phyloP scores from a whole-genome alignment of 495 filamentous ascomycete species.

The Tetracladium marchalianum region DNA sequence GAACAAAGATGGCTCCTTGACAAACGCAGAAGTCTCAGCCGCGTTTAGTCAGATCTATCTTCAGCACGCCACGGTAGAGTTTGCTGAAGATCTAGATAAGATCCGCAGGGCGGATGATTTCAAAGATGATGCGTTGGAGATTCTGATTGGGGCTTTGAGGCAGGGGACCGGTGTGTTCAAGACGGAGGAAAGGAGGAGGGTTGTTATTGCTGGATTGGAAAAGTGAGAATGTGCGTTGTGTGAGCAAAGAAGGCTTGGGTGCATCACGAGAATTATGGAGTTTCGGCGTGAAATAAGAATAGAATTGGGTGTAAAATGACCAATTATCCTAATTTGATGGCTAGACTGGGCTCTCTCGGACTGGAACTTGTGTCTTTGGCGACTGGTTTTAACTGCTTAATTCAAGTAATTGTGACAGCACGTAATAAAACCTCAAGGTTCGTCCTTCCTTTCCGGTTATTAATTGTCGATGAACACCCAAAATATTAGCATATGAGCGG shows the following conservation, averaged over 20 bases:
- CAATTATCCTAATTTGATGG: neutral
- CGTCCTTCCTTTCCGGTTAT: too few relatives aligned
- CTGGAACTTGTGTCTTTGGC: too few relatives aligned
- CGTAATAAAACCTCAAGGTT: too few relatives aligned
- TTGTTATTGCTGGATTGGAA: slow-evolving; percentile 14
- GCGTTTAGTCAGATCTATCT: slow-evolving; percentile 58
- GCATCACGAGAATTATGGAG: slow-evolving; percentile 7
- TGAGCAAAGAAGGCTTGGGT: neutral
- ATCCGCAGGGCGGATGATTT: slow-evolving; percentile 60
- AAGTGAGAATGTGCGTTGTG: slow-evolving; percentile 1
- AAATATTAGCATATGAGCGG: too few relatives aligned
- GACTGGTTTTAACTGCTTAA: too few relatives aligned
- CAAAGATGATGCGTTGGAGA: slow-evolving; percentile 44
- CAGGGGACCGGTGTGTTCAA: slow-evolving; percentile 45
- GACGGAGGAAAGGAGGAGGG: slow-evolving; percentile 14
- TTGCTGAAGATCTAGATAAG: slow-evolving; percentile 61
- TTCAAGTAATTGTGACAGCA: too few relatives aligned
- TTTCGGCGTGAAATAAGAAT: slow-evolving; percentile 11
- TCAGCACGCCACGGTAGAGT: slow-evolving; percentile 51
- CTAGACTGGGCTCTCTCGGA: too few relatives aligned
- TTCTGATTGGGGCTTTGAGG: slow-evolving; percentile 55
- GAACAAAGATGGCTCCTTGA: neutral
- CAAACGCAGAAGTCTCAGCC: slow-evolving; percentile 26
- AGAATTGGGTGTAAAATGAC: too few relatives aligned
- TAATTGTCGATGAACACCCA: too few relatives aligned